Base-by-base conservation (phyloP, 495 filamentous ascomycete species). In the Symbiotaphrina buchneri region DNA sequence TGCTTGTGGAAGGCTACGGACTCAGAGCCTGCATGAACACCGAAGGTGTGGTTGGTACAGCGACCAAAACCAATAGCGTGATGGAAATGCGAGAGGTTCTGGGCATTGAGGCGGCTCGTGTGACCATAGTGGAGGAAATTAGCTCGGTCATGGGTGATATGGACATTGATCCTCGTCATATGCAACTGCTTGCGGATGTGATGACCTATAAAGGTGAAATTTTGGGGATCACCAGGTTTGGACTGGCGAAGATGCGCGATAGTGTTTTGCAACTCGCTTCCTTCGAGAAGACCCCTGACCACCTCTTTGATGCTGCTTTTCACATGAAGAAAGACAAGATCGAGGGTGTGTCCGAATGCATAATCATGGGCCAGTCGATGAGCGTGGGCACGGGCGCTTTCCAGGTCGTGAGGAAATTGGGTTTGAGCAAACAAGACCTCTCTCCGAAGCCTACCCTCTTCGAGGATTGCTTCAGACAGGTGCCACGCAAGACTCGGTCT, bases 141-240 rank as follows among this genome's bases (percentile, higher is more conserved):
- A 53, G 56, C 30, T 49, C 49, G 14, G 83, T 93, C 45, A 92
- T 93, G 82, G 65, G 59, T 27, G 67, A 70, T 44, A 94, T 97
- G 87, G 69, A 71, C 54, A 94, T 97, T 41, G 87, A 97, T 57
- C 87, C 87, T 18, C 76, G 90, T 20, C 87, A 97, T 61, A 94
- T 97, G 84, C 78, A 94, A 48, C 67, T 97, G 5, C 65, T 97
- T 10, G 85, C 87, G n/a, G 90, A 97, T 36, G 82, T 94, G 21
- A 97, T 97, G 87, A 97, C 87, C 4, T 95, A 85, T 63, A 93
- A 91, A 53, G 87, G 87, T 28, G 85, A 95, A 39, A 77, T 95
- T 0, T 65, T 93, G n/a, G 87, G 87, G 21, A 97, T 97, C 45
- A 97, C 87, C 6, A 74, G 87, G 16, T 95, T 95, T 51, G 87